Percentiles rank a stretch among this genome's conserved stretches.
Evolutionary conservation across 169 alveolate genomes (phyloP).

Genomic region (Plasmodium fragile): DNA sequence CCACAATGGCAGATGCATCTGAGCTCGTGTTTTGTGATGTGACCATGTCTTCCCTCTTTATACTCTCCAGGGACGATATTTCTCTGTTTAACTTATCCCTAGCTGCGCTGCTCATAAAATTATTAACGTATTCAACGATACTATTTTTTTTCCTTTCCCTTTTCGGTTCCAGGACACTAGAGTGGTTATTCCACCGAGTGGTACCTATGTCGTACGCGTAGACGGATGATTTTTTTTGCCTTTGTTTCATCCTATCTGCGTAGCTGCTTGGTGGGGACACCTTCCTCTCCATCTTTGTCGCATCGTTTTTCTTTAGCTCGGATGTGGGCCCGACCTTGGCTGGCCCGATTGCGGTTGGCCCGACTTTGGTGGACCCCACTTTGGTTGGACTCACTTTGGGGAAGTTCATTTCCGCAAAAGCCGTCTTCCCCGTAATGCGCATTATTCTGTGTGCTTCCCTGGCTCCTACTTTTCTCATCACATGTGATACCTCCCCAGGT

Average conservation of each 20-base stretch:
- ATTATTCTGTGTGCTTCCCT: background rate
- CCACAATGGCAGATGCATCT: background rate
- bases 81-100: background rate
- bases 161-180: background rate
- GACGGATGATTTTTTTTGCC: background rate
- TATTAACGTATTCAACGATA: background rate
- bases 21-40: background rate
- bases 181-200: background rate
- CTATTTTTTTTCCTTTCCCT: conserved; percentile 1
- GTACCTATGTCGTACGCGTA: background rate
- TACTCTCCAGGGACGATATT: background rate
- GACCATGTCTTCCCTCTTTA: background rate
- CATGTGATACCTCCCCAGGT: background rate
- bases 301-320: background rate
- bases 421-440: background rate
- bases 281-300: background rate
- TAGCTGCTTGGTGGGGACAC: background rate
- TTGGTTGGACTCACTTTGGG: background rate
- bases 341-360: too few relatives aligned
- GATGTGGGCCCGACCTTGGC: background rate
- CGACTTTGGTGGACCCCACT: background rate
- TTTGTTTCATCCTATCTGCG: background rate
- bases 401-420: background rate
- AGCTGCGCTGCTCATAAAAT: background rate
- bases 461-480: background rate